These are phyloP conservation scores for Xylariaceae sp. DNA, from an alignment of 2,329 filamentous ascomycete genomes.

Conservation along the genomic window DNA sequence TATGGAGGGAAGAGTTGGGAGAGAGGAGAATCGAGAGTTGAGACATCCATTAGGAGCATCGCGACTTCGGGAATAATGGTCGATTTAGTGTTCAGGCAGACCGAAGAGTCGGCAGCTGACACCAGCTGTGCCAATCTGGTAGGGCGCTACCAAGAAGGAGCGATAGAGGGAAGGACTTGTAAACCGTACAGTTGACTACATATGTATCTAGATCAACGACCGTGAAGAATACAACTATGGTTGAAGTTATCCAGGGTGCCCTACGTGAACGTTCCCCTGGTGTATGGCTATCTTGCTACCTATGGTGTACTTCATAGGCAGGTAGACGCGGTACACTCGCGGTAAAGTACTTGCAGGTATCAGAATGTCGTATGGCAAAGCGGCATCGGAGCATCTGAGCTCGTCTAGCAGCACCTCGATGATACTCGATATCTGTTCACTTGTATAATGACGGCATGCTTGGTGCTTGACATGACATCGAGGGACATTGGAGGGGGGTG, in stretches of 20 bases:
- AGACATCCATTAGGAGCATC: not conserved
- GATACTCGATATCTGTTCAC: not conserved
- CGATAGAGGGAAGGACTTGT: too few relatives aligned
- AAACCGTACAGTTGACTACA: too few relatives aligned
- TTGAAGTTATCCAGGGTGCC: too few relatives aligned
- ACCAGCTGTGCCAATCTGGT: not conserved
- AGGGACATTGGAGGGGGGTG: not conserved
- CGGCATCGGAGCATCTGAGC: not conserved
- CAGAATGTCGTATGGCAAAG: not conserved
- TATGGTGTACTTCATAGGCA: too few relatives aligned
- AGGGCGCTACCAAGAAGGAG: not conserved
- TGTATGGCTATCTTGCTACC: too few relatives aligned
- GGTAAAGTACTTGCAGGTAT: not conserved
- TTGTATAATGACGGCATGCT: not conserved
- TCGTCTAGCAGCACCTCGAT: not conserved
- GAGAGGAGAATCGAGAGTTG: too few relatives aligned
- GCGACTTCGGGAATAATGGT: constrained; percentile 2
- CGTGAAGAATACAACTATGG: too few relatives aligned
- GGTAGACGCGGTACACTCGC: too few relatives aligned
- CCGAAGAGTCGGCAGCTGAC: not conserved
- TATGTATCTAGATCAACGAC: too few relatives aligned
- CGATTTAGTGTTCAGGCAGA: not conserved
- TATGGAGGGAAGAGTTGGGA: too few relatives aligned
- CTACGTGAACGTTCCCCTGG: too few relatives aligned
- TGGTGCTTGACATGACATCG: not conserved